Evolutionary conservation across 805 yeast genomes (phyloP), one percentile per base, ranked within the genome.

Genomic region (Kuraishia piskuri): DNA sequence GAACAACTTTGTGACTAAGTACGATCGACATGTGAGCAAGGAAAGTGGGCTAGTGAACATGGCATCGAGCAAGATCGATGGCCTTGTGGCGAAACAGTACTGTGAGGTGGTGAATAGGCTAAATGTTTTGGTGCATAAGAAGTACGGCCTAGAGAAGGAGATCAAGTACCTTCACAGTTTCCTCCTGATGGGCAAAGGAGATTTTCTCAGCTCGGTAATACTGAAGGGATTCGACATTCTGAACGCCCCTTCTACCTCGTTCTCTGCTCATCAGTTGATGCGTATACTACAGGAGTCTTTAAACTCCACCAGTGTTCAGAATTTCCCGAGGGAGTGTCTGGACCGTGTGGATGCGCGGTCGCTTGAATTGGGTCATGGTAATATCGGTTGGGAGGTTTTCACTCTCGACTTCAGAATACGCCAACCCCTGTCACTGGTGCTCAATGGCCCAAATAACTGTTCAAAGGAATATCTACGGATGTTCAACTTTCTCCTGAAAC

Each of bases 381-480:
- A 56, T 25, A 68, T 81, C 51, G 97, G 96, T 0, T 91, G 97
- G 97, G 96, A 91, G 63, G 90, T 88, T 1, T 91, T 92, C 65
- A 89, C 97, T 0, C 70, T 91, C 40, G 97, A 90, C 63, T 94
- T 88, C 65, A 72, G 78, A 52, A 64, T 79, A 3, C 67, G 63
- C 20, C 59, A 72, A 14, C 87, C 87, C 0, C 64, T 86, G 47
- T 73, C 80, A 8, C 71, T 77, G 24, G 75, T 87, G 2, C 71
- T 92, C 19, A 70, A 84, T 44, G 77, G 79, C 54, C 73, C 64
- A 49, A 68, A 61, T 55, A 73, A 68, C 21, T 69, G 73, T 23
- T 69, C 74, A 20, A 74, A 74, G 53, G 88, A 81, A 52, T 92
- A 92, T 64, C 71, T 90, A 51, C 78, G 87, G 59, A 79, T 91